A percentile compares a stretch with the other conserved stretches of the same genome.
phyloP scores from a whole-genome alignment of 108 stramenopile species.

The Nitzschia sp. region DNA sequence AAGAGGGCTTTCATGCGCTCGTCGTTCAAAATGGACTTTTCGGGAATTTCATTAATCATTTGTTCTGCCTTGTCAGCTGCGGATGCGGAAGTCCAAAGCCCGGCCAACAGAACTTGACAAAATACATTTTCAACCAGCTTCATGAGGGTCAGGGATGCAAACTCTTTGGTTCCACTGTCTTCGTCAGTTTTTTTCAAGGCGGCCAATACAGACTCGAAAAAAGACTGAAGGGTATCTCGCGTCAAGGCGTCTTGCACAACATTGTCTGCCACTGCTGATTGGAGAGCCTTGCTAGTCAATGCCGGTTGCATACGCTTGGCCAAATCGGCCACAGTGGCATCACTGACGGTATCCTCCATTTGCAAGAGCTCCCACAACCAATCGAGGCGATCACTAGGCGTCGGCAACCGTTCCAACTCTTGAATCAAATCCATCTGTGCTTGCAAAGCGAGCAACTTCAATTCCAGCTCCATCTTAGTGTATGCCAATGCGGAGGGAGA shows the following conservation, averaged over 20 bases:
- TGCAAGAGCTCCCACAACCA: conserved; percentile 18
- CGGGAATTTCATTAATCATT: neutral
- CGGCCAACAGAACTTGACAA: conserved; percentile 15
- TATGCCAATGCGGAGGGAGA: too few species aligned
- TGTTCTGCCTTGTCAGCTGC: neutral
- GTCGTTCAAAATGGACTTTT: conserved; percentile 38
- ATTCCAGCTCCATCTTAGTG: conserved; percentile 29
- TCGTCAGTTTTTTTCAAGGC: conserved; percentile 4
- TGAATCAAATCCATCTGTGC: conserved; percentile 30
- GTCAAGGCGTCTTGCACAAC: neutral
- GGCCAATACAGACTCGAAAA: conserved; percentile 14
- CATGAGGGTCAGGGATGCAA: neutral
- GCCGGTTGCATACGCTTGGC: conserved; percentile 12
- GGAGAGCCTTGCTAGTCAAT: neutral
- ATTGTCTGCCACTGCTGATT: conserved; percentile 11
- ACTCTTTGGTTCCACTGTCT: neutral
- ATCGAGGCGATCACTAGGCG: conserved; percentile 20
- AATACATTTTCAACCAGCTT: conserved; percentile 14
- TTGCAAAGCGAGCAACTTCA: conserved; percentile 33
- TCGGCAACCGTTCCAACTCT: conserved; percentile 15
- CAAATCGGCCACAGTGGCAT: conserved; percentile 17
- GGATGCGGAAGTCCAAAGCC: neutral
- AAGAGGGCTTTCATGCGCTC: conserved; percentile 41
- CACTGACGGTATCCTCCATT: neutral
- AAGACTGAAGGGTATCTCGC: conserved; percentile 19